phyloP scores from a whole-genome alignment of 306 rosid genomes.

The Vigna radiata region DNA sequence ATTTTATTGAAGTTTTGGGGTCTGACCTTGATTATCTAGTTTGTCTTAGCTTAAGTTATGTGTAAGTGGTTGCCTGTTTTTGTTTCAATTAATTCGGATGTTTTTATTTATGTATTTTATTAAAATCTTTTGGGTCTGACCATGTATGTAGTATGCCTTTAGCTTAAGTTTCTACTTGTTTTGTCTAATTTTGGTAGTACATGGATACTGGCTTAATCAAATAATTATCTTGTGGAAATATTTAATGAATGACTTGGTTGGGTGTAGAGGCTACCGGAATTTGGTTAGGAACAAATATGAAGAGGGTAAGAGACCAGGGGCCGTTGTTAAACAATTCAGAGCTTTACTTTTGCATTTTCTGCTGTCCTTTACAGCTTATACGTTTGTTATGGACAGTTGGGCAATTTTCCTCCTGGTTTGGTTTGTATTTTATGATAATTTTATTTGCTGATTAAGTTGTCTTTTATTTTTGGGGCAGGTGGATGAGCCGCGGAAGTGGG shows the following conservation, averaged over 20 bases:
- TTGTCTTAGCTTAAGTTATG: conserved; percentile 18
- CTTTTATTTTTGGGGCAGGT: conserved; percentile 66
- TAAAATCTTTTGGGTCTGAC: not conserved
- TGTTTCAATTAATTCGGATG: not conserved
- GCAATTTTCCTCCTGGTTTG: not conserved
- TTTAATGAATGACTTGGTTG: conserved; percentile 1
- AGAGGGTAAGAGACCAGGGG: conserved; percentile 18
- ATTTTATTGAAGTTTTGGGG: not conserved
- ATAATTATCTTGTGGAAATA: conserved; percentile 13
- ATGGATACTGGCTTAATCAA: not conserved
- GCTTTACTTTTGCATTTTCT: not conserved
- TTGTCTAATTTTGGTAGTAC: not conserved
- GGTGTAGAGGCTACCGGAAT: not conserved
- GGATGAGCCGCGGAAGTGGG: conserved; percentile 91
- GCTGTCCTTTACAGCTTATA: not conserved
- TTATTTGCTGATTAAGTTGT: conserved; percentile 42
- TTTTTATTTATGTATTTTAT: not conserved
- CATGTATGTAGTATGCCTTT: conserved; percentile 15
- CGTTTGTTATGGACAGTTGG: not conserved
- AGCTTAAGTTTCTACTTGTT: not conserved
- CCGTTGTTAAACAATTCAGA: not conserved
- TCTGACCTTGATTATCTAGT: conserved; percentile 28
- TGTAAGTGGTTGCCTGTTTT: conserved; percentile 17
- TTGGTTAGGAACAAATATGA: conserved; percentile 14
- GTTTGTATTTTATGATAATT: conserved; percentile 18